Evolutionary conservation across 2,329 filamentous ascomycete species (phyloP), one percentile per base, ranked within the genome.

Genomic region (Dothistroma pini): DNA sequence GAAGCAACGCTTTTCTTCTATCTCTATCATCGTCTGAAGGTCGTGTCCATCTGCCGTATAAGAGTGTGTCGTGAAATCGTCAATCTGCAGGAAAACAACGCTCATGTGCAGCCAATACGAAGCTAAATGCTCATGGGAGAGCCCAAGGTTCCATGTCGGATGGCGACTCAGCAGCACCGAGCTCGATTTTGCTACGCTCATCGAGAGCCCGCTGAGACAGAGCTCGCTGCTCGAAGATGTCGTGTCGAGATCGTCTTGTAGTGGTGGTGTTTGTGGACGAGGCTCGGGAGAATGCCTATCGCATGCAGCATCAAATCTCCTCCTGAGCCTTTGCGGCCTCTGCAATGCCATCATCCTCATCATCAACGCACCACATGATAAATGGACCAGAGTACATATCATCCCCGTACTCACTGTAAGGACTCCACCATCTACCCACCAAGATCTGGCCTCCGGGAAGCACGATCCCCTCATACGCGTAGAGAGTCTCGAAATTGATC

Each of bases 381-480:
- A 78, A 78, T 0, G 77, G 77, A 12, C 77, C 77, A 3, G 70
- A 74, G 62, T 78, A 77, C 59, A 62, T 56, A 16, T 69, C 63
- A 34, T 69, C 66, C 35, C 69, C 66, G 4, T 65, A 61, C 0
- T 66, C 65, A 8, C 70, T 68, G n/a, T 62, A 68, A 32, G 76
- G 75, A 41, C 66, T 69, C 78, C 78, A 81, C 79, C 79, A 81
- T 4, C 80, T 72, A 1, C 80, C 80, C 1, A 82, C 32, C 38
- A 81, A 78, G 56, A 81, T 75, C 57, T 77, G 70, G 2, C 76
- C 77, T 14, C 80, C 80, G 0, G 80, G 80, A 22, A 82, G 60
- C 9, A 81, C 78, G 4, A 81, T 75, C 5, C 79, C 80, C 66
- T 81, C 79, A 44, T 81, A 80, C 1, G 78, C 79, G 78, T 79